phyloP scores from a whole-genome alignment of 352 stramenopile genomes.

The Globisporangium parvum region DNA sequence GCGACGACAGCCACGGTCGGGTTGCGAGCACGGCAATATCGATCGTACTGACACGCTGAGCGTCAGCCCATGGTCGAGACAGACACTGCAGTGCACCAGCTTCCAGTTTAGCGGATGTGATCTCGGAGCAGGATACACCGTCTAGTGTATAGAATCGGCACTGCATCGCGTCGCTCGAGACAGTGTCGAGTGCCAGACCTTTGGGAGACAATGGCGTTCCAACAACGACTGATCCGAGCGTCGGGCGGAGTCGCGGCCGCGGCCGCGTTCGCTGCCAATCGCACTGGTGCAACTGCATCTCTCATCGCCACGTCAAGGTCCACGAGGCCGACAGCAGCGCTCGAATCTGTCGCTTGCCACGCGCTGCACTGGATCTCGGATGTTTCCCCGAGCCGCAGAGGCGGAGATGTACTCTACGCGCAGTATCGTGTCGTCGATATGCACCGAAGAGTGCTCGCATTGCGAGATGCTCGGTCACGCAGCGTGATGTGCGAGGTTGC shows the following conservation, averaged over 20 bases:
- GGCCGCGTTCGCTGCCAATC: conserved; percentile 1
- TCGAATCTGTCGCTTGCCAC: conserved; percentile 7
- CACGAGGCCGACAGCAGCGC: conserved; percentile 23
- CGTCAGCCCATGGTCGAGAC: background rate
- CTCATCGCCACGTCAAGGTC: conserved; percentile 19
- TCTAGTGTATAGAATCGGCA: conserved; percentile 1
- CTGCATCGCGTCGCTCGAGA: background rate
- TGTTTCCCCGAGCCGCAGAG: no score
- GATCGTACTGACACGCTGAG: conserved; percentile 16
- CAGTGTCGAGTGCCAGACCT: background rate
- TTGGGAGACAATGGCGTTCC: conserved; percentile 1
- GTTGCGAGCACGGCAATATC: conserved; percentile 16
- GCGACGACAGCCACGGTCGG: background rate
- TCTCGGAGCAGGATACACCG: background rate
- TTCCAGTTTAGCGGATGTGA: background rate
- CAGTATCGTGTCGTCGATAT: conserved; percentile 29
- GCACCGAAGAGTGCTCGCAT: conserved; percentile 27
- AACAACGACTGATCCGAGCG: background rate
- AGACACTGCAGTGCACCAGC: background rate
- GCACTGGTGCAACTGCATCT: background rate
- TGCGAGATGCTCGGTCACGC: conserved; percentile 26
- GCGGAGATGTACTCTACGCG: conserved; percentile 21
- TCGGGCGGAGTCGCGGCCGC: background rate
- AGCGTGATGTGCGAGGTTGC: conserved; percentile 14
- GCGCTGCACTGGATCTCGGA: conserved; percentile 18